Conservation (phyloP, 768 basidiomycete genomes). For the Tricholoma saponaceum region DNA sequence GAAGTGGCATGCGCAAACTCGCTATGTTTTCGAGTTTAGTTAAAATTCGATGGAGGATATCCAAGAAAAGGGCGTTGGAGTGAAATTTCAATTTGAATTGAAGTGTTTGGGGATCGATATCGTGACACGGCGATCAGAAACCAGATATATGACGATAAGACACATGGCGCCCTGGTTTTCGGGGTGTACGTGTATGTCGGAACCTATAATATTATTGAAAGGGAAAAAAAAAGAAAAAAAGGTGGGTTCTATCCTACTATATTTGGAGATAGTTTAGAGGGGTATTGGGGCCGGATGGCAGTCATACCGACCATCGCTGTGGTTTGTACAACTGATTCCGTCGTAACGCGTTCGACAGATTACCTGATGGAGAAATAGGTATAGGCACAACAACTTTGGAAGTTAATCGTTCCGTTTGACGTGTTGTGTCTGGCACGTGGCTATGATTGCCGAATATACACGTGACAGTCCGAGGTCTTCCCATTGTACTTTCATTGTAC, state of each 20-base stretch:
- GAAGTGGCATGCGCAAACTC: too few species aligned
- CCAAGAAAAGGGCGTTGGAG: too few species aligned
- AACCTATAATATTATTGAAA: neutral
- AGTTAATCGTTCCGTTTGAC: conserved; percentile 8
- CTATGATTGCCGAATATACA: conserved; percentile 18
- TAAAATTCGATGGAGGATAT: too few species aligned
- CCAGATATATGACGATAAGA: neutral
- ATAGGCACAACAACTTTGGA: too few species aligned
- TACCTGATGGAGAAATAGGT: neutral
- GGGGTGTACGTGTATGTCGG: neutral
- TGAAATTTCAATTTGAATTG: neutral
- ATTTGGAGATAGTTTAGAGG: neutral
- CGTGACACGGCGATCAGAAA: neutral
- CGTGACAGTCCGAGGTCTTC: conserved; percentile 12
- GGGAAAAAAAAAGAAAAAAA: neutral
- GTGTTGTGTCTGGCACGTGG: conserved; percentile 19
- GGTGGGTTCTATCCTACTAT: neutral
- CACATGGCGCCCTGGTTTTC: neutral
- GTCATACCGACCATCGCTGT: neutral
- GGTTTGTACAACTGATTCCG: neutral
- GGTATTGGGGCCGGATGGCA: neutral
- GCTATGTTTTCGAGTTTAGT: too few species aligned
- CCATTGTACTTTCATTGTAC: too few species aligned
- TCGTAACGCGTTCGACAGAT: neutral
- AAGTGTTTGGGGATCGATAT: neutral